Base-by-base conservation (phyloP, 257 asterid species). In the Salvia hispanica region DNA sequence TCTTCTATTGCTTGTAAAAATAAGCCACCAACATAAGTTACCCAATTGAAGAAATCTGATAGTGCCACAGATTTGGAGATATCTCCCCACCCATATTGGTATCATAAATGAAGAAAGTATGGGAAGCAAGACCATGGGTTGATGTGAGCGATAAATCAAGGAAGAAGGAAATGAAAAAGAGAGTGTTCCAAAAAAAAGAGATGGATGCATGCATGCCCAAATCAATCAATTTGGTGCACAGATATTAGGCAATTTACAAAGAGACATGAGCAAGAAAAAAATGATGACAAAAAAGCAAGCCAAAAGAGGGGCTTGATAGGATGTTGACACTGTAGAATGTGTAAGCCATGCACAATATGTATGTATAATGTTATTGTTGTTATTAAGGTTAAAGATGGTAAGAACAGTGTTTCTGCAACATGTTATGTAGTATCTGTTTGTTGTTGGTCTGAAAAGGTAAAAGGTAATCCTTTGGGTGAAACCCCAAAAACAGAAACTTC, bases 401-500 rank as follows among this genome's bases (percentile, higher is more conserved):
- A 76, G 70, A 58, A 76, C 58, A 77, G 85, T 54, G 80, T 61
- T 21, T 62, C 79, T 86, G 86, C 43, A 74, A 75, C 77, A 83
- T 78, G 81, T 66, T 65, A 82, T 77, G 86, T 72, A 64, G 80
- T 76, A 82, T 77, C 74, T 82, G 83, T 79, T 80, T 83, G 90
- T 85, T 85, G 86, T 77, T 76, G 75, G 79, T 79, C 86, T 81
- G 81, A 87, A 82, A 79, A 80, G 86, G 85, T 71, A 74, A 87
- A 85, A 83, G 83, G 80, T 75, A 87, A 83, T 75, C 67, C 84
- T 80, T 83, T 87, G 95, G 93, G 95, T 87, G 95, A 87, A 87
- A 87, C 91, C 95, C 95, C 86, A 85, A 84, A 89, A 82, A 83
- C 91, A 84, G 91, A 86, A 87, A 87, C 89, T 90, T 78, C 78